Evolutionary conservation across 108 stramenopile genomes (phyloP).

Genomic region (Seminavis robusta): DNA sequence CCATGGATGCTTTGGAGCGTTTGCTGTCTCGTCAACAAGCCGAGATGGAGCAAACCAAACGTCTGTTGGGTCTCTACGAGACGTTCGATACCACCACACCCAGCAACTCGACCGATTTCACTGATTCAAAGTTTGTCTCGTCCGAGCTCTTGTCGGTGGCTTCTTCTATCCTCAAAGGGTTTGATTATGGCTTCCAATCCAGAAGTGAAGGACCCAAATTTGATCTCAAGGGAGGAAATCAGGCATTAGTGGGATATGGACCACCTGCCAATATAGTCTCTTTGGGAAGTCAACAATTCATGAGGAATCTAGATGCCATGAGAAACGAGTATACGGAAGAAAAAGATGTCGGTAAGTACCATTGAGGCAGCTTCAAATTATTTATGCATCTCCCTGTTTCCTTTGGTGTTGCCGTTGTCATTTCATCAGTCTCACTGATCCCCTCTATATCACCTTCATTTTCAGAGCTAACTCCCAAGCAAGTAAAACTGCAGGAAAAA

Average conservation of each 20-base stretch:
- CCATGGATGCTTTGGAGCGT: slow-evolving; percentile 29
- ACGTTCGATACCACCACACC: too few relatives aligned
- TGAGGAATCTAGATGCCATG: slow-evolving; percentile 57
- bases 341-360: slow-evolving; percentile 11
- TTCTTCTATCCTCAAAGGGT: slow-evolving; percentile 39
- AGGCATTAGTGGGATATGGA: slow-evolving; percentile 37
- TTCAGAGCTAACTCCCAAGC: slow-evolving; percentile 26
- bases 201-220: slow-evolving; percentile 43
- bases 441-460: too few relatives aligned
- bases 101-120: too few relatives aligned
- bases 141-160: slow-evolving; percentile 32
- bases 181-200: slow-evolving; percentile 58
- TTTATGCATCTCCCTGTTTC: too few relatives aligned
- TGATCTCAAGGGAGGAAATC: slow-evolving; percentile 6
- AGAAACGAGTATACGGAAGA: slow-evolving; percentile 55
- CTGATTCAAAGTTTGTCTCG: too few relatives aligned
- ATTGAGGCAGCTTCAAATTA: too few relatives aligned
- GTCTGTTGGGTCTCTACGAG: too few relatives aligned
- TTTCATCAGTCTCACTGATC: too few relatives aligned
- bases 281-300: slow-evolving; percentile 53
- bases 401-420: too few relatives aligned
- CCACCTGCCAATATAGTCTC: slow-evolving; percentile 52
- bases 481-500: slow-evolving; percentile 30
- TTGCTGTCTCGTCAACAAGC: slow-evolving; percentile 39
- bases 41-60: slow-evolving; percentile 40